These are phyloP conservation scores for Spergularia marina DNA, from an alignment of 148 eudicot species.

Conservation along the genomic window DNA sequence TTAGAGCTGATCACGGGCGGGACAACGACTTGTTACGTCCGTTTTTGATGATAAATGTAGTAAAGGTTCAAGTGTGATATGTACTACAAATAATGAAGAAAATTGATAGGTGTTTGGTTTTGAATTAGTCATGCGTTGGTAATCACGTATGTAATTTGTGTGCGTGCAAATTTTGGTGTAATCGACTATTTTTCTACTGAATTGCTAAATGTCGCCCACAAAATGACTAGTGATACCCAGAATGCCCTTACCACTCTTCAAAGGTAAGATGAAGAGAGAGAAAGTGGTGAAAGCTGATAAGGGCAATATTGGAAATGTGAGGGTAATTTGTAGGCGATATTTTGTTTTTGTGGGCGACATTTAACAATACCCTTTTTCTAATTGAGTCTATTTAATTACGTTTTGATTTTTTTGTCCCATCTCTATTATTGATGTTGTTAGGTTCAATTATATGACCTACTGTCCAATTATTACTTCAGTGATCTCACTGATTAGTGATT, in stretches of 20 bases:
- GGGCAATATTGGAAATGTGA: no score
- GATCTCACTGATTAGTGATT: background rate
- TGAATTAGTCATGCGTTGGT: constrained; percentile 11
- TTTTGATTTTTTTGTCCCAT: background rate
- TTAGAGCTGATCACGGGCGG: constrained; percentile 1
- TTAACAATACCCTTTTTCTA: no score
- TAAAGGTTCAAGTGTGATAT: background rate
- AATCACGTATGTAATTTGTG: background rate
- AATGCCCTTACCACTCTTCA: no score
- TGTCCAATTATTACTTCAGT: background rate
- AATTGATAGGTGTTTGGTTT: background rate
- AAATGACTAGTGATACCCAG: no score
- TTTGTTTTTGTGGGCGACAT: no score
- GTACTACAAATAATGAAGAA: constrained; percentile 17
- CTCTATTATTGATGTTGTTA: constrained; percentile 5
- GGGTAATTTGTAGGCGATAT: no score
- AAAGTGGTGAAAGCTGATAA: no score
- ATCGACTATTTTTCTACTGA: constrained; percentile 16
- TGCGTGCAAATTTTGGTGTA: constrained; percentile 20
- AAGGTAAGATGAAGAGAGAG: no score
- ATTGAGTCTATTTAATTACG: constrained; percentile 18
- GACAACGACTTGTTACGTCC: background rate
- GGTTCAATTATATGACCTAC: background rate
- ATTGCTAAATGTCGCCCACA: no score
- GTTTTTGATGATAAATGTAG: background rate